Base-by-base conservation (phyloP, 495 filamentous ascomycete species). In the Collariella sp. region DNA sequence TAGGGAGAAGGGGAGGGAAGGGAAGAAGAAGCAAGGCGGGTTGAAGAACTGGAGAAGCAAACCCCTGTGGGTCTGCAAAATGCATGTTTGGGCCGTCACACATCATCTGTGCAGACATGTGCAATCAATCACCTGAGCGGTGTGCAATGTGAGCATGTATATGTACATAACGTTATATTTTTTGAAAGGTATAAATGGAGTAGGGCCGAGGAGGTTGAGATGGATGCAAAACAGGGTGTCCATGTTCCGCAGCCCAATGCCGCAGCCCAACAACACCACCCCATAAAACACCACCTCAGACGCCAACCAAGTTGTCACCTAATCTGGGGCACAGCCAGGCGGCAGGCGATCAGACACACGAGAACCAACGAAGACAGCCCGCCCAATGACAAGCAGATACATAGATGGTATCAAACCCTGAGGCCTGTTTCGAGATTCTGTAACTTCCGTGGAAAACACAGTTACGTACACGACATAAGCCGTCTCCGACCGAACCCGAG, bases 391-490 rank as follows among this genome's bases (percentile, higher is more conserved):
- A 54, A n/a, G 4, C 20, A 16, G 31, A 31, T 31, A 31, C 26
- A 20, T 18, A 51, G 3, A 26, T 46, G 52, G 52, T 52, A 52
- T 52, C 50, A 15, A 40, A 20, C 16, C 53, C 19, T 18, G 41
- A 26, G 20, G 33, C 22, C 36, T 42, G 35, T 50, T 44, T 10
- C 38, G 15, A 42, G 19, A 38, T 56, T 13, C 23, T 22, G 29
- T 18, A 24, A 38, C n/a, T 23, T 34, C n/a, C 23, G 7, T 13
- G 11, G 16, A 23, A 15, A 50, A 51, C 41, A 22, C 38, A 51
- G 22, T 50, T 58, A 50, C 36, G 41, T 58, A 50, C 56, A 53
- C 15, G 10, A 50, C 10, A 53, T 9, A 6, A 50, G 7, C 16
- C 18, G 56, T 35, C 40, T 46, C 43, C 46, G 22, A 33, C 24